phyloP scores from a whole-genome alignment of 106 monocot species.

The Vanilla planifolia region DNA sequence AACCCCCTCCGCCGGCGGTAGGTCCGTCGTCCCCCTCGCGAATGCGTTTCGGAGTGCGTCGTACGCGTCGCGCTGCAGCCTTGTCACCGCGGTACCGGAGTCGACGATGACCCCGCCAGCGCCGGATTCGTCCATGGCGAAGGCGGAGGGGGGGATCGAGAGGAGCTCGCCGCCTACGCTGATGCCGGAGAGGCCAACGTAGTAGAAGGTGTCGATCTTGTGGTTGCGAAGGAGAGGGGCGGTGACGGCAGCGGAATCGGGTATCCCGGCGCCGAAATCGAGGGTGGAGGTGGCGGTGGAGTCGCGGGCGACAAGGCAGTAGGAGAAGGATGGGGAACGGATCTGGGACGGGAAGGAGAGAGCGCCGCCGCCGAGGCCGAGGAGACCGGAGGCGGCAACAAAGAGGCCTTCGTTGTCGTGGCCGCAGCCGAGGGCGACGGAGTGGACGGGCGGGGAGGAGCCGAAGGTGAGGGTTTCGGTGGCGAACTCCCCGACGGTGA shows the following conservation, averaged over 20 bases:
- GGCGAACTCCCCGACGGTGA: conserved; percentile 63
- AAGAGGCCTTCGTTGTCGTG: conserved; percentile 76
- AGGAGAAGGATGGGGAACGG: conserved; percentile 42
- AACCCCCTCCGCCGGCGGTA: conserved; percentile 25
- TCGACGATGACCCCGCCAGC: conserved; percentile 27
- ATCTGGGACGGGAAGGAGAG: conserved; percentile 67
- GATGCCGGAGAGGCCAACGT: conserved; percentile 41
- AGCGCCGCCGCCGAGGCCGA: conserved; percentile 59
- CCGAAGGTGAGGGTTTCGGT: conserved; percentile 49
- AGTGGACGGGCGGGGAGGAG: conserved; percentile 13
- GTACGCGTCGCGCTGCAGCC: conserved; percentile 18
- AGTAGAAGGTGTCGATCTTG: conserved; percentile 31
- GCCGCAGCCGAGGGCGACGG: conserved; percentile 60
- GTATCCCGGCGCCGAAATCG: conserved; percentile 26
- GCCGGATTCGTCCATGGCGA: conserved; percentile 15
- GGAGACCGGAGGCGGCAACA: conserved; percentile 57
- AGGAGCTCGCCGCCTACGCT: conserved; percentile 45
- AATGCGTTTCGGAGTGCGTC: conserved; percentile 28
- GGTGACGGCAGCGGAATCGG: conserved; percentile 7
- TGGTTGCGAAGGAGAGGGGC: conserved; percentile 43
- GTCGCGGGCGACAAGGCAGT: conserved; percentile 70
- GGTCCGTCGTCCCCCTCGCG: conserved; percentile 16
- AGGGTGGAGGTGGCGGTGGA: conserved; percentile 33
- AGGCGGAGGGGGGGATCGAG: conserved; percentile 10
- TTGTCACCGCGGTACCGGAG: conserved; percentile 21